Base-by-base conservation (phyloP, 116 monocot genomes). In the Zostera marina region DNA sequence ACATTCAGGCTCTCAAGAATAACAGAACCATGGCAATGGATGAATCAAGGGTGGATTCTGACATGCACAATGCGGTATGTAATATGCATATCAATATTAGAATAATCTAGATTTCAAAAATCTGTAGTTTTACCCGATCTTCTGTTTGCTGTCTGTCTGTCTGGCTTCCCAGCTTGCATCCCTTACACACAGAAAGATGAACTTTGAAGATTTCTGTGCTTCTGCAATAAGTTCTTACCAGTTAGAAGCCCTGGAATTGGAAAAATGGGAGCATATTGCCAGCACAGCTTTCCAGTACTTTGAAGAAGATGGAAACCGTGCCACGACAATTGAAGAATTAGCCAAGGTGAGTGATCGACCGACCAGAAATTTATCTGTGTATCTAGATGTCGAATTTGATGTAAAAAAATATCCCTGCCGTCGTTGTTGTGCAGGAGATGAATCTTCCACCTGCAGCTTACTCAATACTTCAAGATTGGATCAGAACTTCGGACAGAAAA, bases 21-120 rank as follows among this genome's bases (percentile, higher is more conserved):
- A 94, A 88, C 61, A 62, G 74, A 53, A 94, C 94, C 3, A 77
- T 77, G 49, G 88, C 94, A 15, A 94, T 94, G 88, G 74, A 74
- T 65, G 85, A 84, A 44, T 81, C 94, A 5, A 88, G 72, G 70
- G 77, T 85, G 70, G 77, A 82, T 64, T 56, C 62, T 22, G 94
- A 94, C 8, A 79, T 80, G 47, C 59, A 88, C 46, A 81, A 84
- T 65, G 41, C 70, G 71, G 94, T 94, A 63, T 51, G 70, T 48
- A 9, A 14, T 64, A 8, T n/a, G n/a, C n/a, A 32, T 32, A 32
- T 32, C 32, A 32, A 32, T 32, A 32, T 32, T 32, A 32, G 32
- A 32, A 32, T 32, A 32, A 32, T 32, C 32, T 0, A 32, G 5
- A 32, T 32, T 32, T 5, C 32, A 32, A 32, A 32, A 32, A 3